Percentiles rank a stretch among this genome's conserved stretches.
phyloP scores from a whole-genome alignment of 139 green algal genomes.

The Gonium pectorale region DNA sequence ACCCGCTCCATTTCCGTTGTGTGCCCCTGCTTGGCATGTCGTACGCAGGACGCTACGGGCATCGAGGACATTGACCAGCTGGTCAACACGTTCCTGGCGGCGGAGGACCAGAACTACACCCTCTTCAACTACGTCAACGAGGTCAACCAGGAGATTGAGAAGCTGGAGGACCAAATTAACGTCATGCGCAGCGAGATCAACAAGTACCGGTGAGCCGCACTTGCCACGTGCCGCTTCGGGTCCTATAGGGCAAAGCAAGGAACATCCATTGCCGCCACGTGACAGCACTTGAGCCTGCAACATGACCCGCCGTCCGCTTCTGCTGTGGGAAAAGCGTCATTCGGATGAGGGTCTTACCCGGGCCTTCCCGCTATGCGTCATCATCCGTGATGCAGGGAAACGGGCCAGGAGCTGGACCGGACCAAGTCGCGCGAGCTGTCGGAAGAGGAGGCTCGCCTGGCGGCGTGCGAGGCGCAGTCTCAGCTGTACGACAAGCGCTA shows the following conservation, averaged over 20 bases:
- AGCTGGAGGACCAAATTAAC: conserved; percentile 81
- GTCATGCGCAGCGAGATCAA: conserved; percentile 70
- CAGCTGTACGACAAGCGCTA: conserved; percentile 67
- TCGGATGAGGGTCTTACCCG: too few species aligned
- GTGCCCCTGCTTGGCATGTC: too few species aligned
- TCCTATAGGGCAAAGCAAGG: too few species aligned
- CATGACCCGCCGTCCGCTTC: too few species aligned
- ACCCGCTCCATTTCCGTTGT: too few species aligned
- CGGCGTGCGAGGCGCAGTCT: conserved; percentile 57
- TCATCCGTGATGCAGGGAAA: too few species aligned
- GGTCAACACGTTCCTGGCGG: conserved; percentile 77
- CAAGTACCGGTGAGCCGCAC: conserved; percentile 47
- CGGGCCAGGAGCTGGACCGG: conserved; percentile 48
- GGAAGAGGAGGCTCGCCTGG: conserved; percentile 57
- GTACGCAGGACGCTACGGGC: conserved; percentile 54
- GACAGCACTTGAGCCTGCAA: too few species aligned
- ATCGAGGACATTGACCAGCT: conserved; percentile 86
- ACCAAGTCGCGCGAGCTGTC: conserved; percentile 53
- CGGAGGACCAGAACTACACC: conserved; percentile 85
- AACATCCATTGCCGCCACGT: too few species aligned
- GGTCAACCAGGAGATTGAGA: conserved; percentile 84
- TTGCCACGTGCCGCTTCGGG: too few species aligned
- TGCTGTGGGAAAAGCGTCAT: too few species aligned
- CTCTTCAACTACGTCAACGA: conserved; percentile 91
- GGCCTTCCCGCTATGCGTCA: too few species aligned